A percentile compares a stretch with the other conserved stretches of the same genome.
These are phyloP conservation scores for Blastocystis sp. DNA, from an alignment of 352 stramenopile species.

Conservation along the genomic window DNA sequence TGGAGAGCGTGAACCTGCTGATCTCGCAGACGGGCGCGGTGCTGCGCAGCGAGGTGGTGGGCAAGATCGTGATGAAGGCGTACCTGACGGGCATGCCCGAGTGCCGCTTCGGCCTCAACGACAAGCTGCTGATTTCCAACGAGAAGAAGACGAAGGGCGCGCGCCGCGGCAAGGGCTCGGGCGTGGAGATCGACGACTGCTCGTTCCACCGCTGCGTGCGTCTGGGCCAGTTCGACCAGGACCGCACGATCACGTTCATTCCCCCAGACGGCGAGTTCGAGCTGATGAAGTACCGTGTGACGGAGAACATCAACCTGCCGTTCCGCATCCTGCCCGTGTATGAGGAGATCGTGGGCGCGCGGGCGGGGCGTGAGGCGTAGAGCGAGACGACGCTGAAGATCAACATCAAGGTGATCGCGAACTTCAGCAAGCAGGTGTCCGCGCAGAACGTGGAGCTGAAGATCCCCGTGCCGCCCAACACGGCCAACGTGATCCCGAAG, in stretches of 20 bases:
- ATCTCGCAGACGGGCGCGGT: constrained; percentile 87
- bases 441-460: constrained; percentile 94
- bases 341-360: constrained; percentile 81
- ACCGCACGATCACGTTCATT: constrained; percentile 92
- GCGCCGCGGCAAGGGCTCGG: constrained; percentile 72
- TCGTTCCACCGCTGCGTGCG: constrained; percentile 95
- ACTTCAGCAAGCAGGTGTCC: constrained; percentile 91
- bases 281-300: constrained; percentile 85
- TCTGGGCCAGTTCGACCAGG: constrained; percentile 94
- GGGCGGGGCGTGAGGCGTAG: constrained; percentile 71
- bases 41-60: constrained; percentile 90
- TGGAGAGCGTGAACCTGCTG: constrained; percentile 89
- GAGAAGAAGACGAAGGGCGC: constrained; percentile 78
- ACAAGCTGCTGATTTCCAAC: constrained; percentile 96
- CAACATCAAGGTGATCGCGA: constrained; percentile 84
- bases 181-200: constrained; percentile 92
- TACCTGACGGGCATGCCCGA: constrained; percentile 95
- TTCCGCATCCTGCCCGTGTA: constrained; percentile 94
- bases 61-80: constrained; percentile 93
- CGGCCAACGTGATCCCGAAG: constrained; percentile 89
- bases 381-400: constrained; percentile 72
- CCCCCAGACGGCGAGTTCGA: constrained; percentile 96
- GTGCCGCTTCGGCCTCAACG: constrained; percentile 96
- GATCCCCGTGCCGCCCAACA: constrained; percentile 86
- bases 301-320: constrained; percentile 89